Conservation (phyloP, 768 basidiomycete genomes). For the Mycena latifolia region DNA sequence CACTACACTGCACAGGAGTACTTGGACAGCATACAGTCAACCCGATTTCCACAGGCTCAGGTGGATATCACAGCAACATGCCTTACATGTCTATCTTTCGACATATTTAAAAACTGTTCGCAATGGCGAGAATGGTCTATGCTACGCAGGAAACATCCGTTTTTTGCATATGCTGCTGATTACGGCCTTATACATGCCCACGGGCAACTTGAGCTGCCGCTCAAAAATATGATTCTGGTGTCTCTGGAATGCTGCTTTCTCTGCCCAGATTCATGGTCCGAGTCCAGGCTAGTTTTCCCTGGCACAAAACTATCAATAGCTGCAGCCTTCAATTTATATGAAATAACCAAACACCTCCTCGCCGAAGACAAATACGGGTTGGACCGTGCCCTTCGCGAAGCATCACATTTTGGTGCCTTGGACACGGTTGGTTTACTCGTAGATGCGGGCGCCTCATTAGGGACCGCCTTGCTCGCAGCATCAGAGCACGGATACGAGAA, state of each 20-base stretch:
- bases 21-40: neutral
- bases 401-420: neutral
- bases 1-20: conserved; percentile 12
- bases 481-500: neutral
- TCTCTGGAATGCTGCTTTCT: neutral
- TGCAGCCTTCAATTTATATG: neutral
- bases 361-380: neutral
- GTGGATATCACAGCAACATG: neutral
- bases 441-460: neutral
- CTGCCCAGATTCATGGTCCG: neutral
- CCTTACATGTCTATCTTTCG: conserved; percentile 3
- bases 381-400: neutral
- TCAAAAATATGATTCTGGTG: neutral
- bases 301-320: neutral
- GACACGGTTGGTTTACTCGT: neutral
- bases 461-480: neutral
- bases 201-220: neutral
- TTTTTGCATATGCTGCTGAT: neutral
- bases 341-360: neutral
- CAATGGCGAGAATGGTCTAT: too few species aligned
- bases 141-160: neutral
- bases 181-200: neutral
- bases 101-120: neutral
- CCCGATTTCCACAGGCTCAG: neutral
- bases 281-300: too few species aligned